Percentiles rank a stretch among this genome's conserved stretches.
These are phyloP conservation scores for Talaromyces marneffei DNA, from an alignment of 2,329 filamentous ascomycete genomes.

Conservation along the genomic window DNA sequence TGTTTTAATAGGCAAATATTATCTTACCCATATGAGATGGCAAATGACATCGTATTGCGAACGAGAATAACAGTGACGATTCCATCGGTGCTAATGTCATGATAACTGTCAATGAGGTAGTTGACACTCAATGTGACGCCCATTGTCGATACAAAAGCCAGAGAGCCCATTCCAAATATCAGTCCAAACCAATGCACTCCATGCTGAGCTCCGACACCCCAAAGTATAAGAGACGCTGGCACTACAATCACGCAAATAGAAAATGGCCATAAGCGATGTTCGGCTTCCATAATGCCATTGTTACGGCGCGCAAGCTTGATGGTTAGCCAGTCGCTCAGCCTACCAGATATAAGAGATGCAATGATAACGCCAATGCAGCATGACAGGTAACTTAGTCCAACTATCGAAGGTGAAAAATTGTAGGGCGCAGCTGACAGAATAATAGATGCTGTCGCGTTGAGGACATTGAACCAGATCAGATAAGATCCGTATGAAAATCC, in stretches of 20 bases:
- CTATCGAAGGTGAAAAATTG: constrained; percentile 35
- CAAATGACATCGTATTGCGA: constrained; percentile 46
- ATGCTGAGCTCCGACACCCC: constrained; percentile 40
- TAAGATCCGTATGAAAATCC: constrained; percentile 37
- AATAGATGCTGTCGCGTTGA: constrained; percentile 36
- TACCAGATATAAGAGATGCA: constrained; percentile 35
- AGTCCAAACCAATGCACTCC: constrained; percentile 29
- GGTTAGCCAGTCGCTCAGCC: constrained; percentile 35
- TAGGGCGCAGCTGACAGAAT: constrained; percentile 33
- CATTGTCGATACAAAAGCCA: constrained; percentile 35
- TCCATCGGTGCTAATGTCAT: constrained; percentile 36
- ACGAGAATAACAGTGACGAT: constrained; percentile 43
- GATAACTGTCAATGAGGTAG: constrained; percentile 39
- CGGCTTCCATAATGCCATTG: constrained; percentile 38
- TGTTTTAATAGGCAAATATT: neutral
- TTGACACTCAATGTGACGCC: constrained; percentile 37
- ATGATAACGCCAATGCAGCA: constrained; percentile 30
- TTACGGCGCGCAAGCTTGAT: constrained; percentile 29
- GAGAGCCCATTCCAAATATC: constrained; percentile 39
- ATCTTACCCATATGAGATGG: constrained; percentile 37
- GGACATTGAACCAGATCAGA: constrained; percentile 36
- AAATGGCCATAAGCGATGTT: constrained; percentile 39
- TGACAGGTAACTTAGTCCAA: constrained; percentile 35
- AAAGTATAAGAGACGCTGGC: constrained; percentile 32
- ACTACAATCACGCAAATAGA: constrained; percentile 30